Conservation (phyloP, 495 filamentous ascomycete genomes). For the Halenospora varia region DNA sequence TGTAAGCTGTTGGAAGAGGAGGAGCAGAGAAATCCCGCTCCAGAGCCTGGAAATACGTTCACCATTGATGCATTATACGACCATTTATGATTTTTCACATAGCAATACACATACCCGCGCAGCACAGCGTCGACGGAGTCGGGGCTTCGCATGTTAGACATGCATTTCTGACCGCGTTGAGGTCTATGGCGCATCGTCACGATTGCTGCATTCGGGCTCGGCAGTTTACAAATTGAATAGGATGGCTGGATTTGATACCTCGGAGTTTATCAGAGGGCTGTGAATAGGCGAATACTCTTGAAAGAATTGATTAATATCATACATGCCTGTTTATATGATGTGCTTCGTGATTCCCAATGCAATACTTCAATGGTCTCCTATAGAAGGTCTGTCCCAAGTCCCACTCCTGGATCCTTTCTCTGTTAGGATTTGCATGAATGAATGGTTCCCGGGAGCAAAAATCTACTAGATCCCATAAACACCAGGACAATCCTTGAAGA, state of each 20-base stretch:
- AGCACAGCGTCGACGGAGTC: conserved; percentile 5
- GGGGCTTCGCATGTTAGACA: not conserved
- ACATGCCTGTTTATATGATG: too few species aligned
- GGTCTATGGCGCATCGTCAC: not conserved
- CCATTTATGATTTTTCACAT: conserved; percentile 16
- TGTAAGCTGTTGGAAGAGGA: not conserved
- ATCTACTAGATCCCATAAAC: too few species aligned
- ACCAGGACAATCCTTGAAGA: too few species aligned
- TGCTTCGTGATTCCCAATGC: too few species aligned
- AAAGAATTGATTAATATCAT: too few species aligned
- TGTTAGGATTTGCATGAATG: too few species aligned
- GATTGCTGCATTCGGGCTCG: conserved; percentile 3
- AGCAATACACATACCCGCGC: conserved; percentile 7
- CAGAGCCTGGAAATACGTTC: conserved; percentile 14
- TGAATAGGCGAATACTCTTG: conserved; percentile 9
- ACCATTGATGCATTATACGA: conserved; percentile 19
- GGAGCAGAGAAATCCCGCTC: not conserved
- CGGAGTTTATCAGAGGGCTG: conserved; percentile 11
- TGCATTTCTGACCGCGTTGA: not conserved
- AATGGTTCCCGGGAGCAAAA: too few species aligned
- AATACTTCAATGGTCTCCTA: too few species aligned
- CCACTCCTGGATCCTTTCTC: too few species aligned
- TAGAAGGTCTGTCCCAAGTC: not conserved
- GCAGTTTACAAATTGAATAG: conserved; percentile 18
- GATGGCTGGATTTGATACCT: conserved; percentile 23